Base-by-base conservation (phyloP, 352 stramenopile genomes). In the Pythium rhizo-oryzae region DNA sequence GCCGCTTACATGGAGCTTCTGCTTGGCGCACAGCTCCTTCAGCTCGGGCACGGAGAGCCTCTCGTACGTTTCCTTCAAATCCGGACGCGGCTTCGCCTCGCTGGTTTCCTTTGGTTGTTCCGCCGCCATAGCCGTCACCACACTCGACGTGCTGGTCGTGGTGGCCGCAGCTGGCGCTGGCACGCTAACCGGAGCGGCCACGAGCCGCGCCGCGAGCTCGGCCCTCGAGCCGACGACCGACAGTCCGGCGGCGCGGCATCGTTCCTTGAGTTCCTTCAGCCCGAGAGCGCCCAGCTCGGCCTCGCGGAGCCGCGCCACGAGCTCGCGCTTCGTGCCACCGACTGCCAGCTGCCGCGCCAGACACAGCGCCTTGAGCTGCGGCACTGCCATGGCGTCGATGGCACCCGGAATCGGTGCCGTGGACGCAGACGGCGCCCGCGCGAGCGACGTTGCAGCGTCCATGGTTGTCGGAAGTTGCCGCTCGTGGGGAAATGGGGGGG, bases 361-460 rank as follows among this genome's bases (percentile, higher is more conserved):
- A 19, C 50, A 56, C 50, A 56, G 30, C 7, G 35, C 50, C 50
- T 56, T 56, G 50, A 56, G 50, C 50, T 56, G 43, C 7, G 43
- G 43, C 13, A 49, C 43, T 4, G 43, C 19, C 13, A 18, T 49
- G 8, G 43, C 43, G 8, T 49, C 43, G 15, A 41, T 7, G 7
- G 35, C 35, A 41, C 35, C n/a, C n/a, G n/a, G n/a, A n/a, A n/a
- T n/a, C n/a, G n/a, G n/a, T n/a, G n/a, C n/a, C n/a, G n/a, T 41
- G 35, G 35, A 41, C 35, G 35, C 7, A 41, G 35, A 12, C 7
- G 35, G 35, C 35, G 35, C 35, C 7, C 35, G 7, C 35, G 35
- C 35, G 35, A 7, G 35, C 12, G 35, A 12, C 35, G 35, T 12
- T 41, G 35, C 35, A n/a, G n/a, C n/a, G n/a, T n/a, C n/a, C n/a